phyloP scores from a whole-genome alignment of 1,139 yeast genomes.

The Debaryomycetaceae sp. region DNA sequence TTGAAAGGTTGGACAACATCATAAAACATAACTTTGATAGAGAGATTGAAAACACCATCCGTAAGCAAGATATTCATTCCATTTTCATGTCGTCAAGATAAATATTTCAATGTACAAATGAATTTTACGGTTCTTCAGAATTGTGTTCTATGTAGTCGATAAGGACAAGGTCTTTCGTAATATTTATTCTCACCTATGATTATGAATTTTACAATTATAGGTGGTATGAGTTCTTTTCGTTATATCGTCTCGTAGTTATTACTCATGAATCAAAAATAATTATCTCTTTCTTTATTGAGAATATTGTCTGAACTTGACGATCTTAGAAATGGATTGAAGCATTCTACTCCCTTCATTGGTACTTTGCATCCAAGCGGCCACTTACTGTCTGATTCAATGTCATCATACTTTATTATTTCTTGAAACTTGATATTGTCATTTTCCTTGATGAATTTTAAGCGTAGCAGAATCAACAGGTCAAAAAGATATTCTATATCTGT shows the following conservation, averaged over 20 bases:
- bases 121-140: no score
- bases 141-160: no score
- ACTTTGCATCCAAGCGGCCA: slow-evolving; percentile 46
- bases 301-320: no score
- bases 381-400: slow-evolving; percentile 35
- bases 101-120: not conserved
- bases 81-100: slow-evolving; percentile 18
- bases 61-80: slow-evolving; percentile 34
- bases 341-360: slow-evolving; percentile 23
- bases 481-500: slow-evolving; percentile 38
- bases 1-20: slow-evolving; percentile 36
- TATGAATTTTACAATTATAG: no score
- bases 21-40: slow-evolving; percentile 35
- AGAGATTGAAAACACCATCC: slow-evolving; percentile 38
- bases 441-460: slow-evolving; percentile 41
- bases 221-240: no score
- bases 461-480: slow-evolving; percentile 36
- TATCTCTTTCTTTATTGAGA: no score
- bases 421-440: slow-evolving; percentile 42
- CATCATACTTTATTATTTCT: slow-evolving; percentile 34
- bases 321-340: slow-evolving; percentile 7
- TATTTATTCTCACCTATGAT: no score
- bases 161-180: no score
- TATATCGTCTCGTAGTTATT: no score
- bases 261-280: no score